Conservation (phyloP, 2,329 filamentous ascomycete species). For the Macroventuria anomochaeta region DNA sequence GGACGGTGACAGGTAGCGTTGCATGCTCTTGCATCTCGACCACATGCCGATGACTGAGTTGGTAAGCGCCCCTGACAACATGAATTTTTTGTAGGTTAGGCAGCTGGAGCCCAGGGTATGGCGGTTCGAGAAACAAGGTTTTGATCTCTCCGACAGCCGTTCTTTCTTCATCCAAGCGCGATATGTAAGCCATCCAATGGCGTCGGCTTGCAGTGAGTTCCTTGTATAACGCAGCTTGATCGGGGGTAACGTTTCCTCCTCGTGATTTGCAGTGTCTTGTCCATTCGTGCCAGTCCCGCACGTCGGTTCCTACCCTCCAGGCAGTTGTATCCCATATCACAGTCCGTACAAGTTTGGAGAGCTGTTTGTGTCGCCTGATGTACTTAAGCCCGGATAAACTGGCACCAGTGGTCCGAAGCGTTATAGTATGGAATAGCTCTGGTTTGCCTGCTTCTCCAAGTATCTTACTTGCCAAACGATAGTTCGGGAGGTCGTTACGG, state of each 20-base stretch:
- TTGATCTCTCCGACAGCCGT: not conserved
- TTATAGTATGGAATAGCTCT: slow-evolving; percentile 19
- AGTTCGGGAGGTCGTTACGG: slow-evolving; percentile 15
- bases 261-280: slow-evolving; percentile 1
- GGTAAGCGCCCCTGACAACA: not conserved
- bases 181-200: slow-evolving; percentile 17
- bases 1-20: not conserved
- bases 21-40: not conserved
- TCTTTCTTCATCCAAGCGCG: slow-evolving; percentile 13
- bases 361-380: slow-evolving; percentile 7
- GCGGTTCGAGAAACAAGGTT: not conserved
- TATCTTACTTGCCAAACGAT: slow-evolving; percentile 18
- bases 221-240: not conserved
- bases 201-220: slow-evolving; percentile 5
- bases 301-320: slow-evolving; percentile 9
- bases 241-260: not conserved
- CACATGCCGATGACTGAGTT: not conserved
- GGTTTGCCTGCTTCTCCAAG: slow-evolving; percentile 8
- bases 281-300: slow-evolving; percentile 20
- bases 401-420: slow-evolving; percentile 14
- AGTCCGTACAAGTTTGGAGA: slow-evolving; percentile 16
- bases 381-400: slow-evolving; percentile 15
- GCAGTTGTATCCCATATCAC: slow-evolving; percentile 20
- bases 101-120: not conserved
- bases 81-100: slow-evolving; percentile 1